These are phyloP conservation scores for Hymenoscyphus fructigenus DNA, from an alignment of 2,329 filamentous ascomycete species.

Conservation along the genomic window DNA sequence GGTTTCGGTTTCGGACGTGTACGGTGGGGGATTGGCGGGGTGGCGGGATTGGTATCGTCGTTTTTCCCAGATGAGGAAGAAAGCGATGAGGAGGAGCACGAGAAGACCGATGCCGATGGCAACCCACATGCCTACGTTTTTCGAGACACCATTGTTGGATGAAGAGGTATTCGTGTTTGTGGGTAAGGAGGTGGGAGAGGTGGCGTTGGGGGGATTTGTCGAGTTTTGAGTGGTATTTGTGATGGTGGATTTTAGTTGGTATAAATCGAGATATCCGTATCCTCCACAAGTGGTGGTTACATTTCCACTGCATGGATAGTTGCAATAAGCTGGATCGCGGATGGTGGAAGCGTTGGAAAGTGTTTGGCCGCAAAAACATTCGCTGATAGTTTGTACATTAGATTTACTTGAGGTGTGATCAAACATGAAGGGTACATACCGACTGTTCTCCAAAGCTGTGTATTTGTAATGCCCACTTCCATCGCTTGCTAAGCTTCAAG, in stretches of 20 bases:
- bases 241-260: slow-evolving; percentile 10
- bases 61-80: slow-evolving; percentile 1
- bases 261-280: slow-evolving; percentile 14
- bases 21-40: background rate
- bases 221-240: slow-evolving; percentile 8
- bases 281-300: slow-evolving; percentile 13
- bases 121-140: slow-evolving; percentile 5
- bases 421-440: slow-evolving; percentile 9
- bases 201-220: background rate
- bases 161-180: background rate
- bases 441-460: slow-evolving; percentile 20
- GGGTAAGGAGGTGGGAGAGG: slow-evolving; percentile 2
- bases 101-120: slow-evolving; percentile 5
- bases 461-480: slow-evolving; percentile 18
- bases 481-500: slow-evolving; percentile 7
- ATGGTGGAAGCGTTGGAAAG: slow-evolving; percentile 16
- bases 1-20: background rate
- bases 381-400: slow-evolving; percentile 2
- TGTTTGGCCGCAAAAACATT: slow-evolving; percentile 22
- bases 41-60: background rate
- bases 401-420: background rate
- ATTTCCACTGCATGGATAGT: slow-evolving; percentile 17
- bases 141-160: background rate
- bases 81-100: slow-evolving; percentile 5
- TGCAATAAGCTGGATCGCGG: slow-evolving; percentile 9